Conservation (phyloP, 2,329 filamentous ascomycete genomes). For the Epichloe brachyelytri region DNA sequence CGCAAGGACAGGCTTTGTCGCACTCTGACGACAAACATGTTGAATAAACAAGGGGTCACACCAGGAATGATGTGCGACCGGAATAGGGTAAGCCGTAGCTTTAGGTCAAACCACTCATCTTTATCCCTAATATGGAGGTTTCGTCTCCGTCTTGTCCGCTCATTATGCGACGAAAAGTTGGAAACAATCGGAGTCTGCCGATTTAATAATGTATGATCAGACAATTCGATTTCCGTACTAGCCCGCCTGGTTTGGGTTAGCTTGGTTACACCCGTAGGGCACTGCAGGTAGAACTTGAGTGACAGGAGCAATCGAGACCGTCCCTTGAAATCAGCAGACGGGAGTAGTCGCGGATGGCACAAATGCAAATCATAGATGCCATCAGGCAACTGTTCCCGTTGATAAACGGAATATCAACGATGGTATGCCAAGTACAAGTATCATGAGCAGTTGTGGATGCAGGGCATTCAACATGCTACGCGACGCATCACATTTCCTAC, state of each 20-base stretch:
- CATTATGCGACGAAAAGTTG: neutral
- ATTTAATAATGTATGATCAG: neutral
- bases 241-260: too few relatives aligned
- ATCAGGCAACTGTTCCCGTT: too few relatives aligned
- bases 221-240: too few relatives aligned
- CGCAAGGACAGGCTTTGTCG: conserved; percentile 4
- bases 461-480: neutral
- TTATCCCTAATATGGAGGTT: neutral
- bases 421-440: neutral
- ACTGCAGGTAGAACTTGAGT: neutral
- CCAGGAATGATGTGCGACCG: conserved; percentile 9
- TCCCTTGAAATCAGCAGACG: neutral
- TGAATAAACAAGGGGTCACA: conserved; percentile 7
- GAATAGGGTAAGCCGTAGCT: conserved; percentile 7
- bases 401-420: too few relatives aligned
- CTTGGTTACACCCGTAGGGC: neutral
- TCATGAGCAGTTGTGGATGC: neutral
- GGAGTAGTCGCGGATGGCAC: too few relatives aligned
- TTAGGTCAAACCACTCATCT: conserved; percentile 1
- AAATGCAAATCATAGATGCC: too few relatives aligned
- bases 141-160: neutral
- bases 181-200: conserved; percentile 7
- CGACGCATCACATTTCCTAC: neutral
- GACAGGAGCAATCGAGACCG: neutral
- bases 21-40: conserved; percentile 4